Conservation (phyloP, 306 rosid genomes). For the Bauhinia variegata region DNA sequence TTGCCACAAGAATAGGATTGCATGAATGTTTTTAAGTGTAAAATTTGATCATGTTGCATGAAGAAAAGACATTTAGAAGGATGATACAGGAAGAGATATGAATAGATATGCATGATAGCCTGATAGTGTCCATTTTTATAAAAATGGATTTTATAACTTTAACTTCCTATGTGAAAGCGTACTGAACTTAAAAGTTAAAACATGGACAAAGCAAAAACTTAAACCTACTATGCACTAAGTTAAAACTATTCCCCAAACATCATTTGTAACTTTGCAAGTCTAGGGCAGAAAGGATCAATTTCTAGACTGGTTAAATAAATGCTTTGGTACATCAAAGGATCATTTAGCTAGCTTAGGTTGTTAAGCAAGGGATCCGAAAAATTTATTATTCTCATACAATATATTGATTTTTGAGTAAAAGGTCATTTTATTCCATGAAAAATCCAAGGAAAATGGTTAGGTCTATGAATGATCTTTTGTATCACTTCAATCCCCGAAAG, state of each 20-base stretch:
- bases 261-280: background rate
- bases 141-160: background rate
- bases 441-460: too few species aligned
- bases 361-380: background rate
- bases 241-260: background rate
- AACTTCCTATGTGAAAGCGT: background rate
- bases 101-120: background rate
- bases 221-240: background rate
- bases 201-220: background rate
- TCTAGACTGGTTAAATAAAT: background rate
- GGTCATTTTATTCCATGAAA: too few species aligned
- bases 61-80: background rate
- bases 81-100: background rate
- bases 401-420: background rate
- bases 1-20: too few species aligned
- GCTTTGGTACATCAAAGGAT: background rate
- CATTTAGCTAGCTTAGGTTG: background rate
- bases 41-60: background rate
- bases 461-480: too few species aligned
- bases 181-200: background rate
- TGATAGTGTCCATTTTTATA: too few species aligned
- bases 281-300: background rate
- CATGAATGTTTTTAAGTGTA: too few species aligned
- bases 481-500: too few species aligned
- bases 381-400: background rate